phyloP scores from a whole-genome alignment of 768 basidiomycete genomes.

The Mycena galopus region DNA sequence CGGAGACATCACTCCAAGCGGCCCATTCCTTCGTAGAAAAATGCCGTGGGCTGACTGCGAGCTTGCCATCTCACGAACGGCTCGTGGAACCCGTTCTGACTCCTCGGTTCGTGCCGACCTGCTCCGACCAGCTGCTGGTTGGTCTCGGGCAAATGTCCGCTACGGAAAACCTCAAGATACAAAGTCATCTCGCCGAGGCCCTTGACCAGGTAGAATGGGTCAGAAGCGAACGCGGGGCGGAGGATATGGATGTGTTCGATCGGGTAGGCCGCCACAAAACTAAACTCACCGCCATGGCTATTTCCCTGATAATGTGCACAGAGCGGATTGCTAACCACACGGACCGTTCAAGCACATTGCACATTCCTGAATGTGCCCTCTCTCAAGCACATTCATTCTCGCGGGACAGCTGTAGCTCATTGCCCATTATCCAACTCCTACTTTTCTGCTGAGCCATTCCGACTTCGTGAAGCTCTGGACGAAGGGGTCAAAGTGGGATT shows the following conservation, averaged over 20 bases:
- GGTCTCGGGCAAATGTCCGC: slow-evolving; percentile 71
- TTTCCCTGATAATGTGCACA: slow-evolving; percentile 52
- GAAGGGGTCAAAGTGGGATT: slow-evolving; percentile 79
- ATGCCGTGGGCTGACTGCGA: slow-evolving; percentile 57
- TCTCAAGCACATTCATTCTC: slow-evolving; percentile 61
- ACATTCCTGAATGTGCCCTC: slow-evolving; percentile 76
- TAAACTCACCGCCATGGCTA: neutral
- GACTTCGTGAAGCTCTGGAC: slow-evolving; percentile 77
- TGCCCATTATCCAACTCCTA: slow-evolving; percentile 93
- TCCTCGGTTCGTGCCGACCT: slow-evolving; percentile 92
- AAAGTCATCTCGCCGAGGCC: slow-evolving; percentile 89
- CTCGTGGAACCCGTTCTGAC: slow-evolving; percentile 88
- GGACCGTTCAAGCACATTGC: slow-evolving; percentile 90
- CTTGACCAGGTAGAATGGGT: slow-evolving; percentile 84
- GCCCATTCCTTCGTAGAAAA: slow-evolving; percentile 68
- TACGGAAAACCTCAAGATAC: slow-evolving; percentile 64
- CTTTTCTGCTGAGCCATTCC: slow-evolving; percentile 81
- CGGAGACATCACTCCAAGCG: slow-evolving; percentile 60
- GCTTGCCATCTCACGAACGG: slow-evolving; percentile 58
- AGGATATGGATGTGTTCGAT: slow-evolving; percentile 85
- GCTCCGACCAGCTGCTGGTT: slow-evolving; percentile 76
- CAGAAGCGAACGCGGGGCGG: slow-evolving; percentile 64
- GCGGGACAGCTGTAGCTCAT: slow-evolving; percentile 79
- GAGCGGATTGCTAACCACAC: slow-evolving; percentile 70
- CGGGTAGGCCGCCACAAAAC: slow-evolving; percentile 54